Evolutionary conservation across 768 basidiomycete genomes (phyloP).

Genomic region (Xerocomus brunneocitrinus): DNA sequence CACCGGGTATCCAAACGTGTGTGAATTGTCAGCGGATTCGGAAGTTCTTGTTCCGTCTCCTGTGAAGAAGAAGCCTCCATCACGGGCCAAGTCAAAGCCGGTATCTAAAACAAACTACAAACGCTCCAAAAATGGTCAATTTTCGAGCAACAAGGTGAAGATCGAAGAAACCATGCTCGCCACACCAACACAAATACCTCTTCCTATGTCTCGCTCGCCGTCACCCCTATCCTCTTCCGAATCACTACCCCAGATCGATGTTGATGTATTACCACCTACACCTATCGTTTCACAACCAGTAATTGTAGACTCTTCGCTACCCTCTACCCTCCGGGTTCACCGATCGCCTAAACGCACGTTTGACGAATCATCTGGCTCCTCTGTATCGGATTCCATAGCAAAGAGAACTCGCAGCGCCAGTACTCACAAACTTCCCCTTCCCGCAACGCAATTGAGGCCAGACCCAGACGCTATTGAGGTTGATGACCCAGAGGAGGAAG

Average conservation of each 20-base stretch:
- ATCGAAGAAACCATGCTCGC: slow-evolving; percentile 17
- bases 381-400: slow-evolving; percentile 30
- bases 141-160: slow-evolving; percentile 20
- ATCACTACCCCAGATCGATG: slow-evolving; percentile 23
- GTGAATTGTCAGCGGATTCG: slow-evolving; percentile 42
- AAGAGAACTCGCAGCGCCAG: slow-evolving; percentile 34
- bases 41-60: slow-evolving; percentile 30
- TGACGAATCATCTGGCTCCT: slow-evolving; percentile 49
- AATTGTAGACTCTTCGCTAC: slow-evolving; percentile 8
- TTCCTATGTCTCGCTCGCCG: slow-evolving; percentile 37
- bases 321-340: slow-evolving; percentile 32
- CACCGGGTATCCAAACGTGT: slow-evolving; percentile 61
- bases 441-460: slow-evolving; percentile 10
- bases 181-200: slow-evolving; percentile 33
- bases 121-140: slow-evolving; percentile 23
- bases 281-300: slow-evolving; percentile 19
- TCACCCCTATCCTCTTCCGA: slow-evolving; percentile 29
- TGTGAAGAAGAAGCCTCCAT: slow-evolving; percentile 33
- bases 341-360: slow-evolving; percentile 58
- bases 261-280: slow-evolving; percentile 27
- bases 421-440: slow-evolving; percentile 21
- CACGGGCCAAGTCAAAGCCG: slow-evolving; percentile 27
- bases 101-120: slow-evolving; percentile 15
- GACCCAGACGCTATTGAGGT: slow-evolving; percentile 20
- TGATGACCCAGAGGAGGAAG: slow-evolving; percentile 29